phyloP scores from a whole-genome alignment of 2,329 filamentous ascomycete genomes.

The Diaporthe sp. region DNA sequence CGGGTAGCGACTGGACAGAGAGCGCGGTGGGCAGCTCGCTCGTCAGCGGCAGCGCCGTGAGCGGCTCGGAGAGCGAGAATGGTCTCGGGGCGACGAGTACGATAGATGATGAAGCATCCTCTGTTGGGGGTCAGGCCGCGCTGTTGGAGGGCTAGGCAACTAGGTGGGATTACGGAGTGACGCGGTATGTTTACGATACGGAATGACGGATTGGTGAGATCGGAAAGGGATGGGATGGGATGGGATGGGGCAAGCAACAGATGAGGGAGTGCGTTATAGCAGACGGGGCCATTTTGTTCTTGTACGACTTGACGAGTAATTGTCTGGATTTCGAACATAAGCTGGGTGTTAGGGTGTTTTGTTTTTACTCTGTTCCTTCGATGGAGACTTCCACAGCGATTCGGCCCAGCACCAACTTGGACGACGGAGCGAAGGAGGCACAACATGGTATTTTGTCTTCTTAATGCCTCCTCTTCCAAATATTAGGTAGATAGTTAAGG shows the following conservation, averaged over 20 bases:
- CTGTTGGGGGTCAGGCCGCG: constrained; percentile 41
- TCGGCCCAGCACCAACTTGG: neutral
- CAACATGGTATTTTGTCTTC: constrained; percentile 6
- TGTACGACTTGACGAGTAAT: constrained; percentile 24
- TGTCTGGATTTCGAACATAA: constrained; percentile 21
- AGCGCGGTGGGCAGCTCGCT: constrained; percentile 50
- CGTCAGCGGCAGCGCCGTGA: constrained; percentile 40
- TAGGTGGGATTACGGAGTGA: neutral
- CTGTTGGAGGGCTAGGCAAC: constrained; percentile 37
- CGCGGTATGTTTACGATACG: neutral
- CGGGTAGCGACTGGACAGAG: constrained; percentile 63
- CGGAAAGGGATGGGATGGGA: neutral
- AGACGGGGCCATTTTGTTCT: neutral
- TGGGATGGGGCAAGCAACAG: neutral
- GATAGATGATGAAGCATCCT: constrained; percentile 28
- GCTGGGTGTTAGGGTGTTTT: constrained; percentile 29
- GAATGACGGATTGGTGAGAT: neutral
- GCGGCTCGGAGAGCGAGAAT: constrained; percentile 39
- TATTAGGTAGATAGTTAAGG: constrained; percentile 25
- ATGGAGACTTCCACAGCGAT: neutral
- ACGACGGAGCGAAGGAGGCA: constrained; percentile 7
- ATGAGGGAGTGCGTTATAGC: neutral
- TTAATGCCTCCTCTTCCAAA: constrained; percentile 7
- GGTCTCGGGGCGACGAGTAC: constrained; percentile 29
- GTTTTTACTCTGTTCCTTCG: neutral